Evolutionary conservation across 2,329 filamentous ascomycete species (phyloP), one percentile per base, ranked within the genome.

Genomic region (Fusarium staphyleae): DNA sequence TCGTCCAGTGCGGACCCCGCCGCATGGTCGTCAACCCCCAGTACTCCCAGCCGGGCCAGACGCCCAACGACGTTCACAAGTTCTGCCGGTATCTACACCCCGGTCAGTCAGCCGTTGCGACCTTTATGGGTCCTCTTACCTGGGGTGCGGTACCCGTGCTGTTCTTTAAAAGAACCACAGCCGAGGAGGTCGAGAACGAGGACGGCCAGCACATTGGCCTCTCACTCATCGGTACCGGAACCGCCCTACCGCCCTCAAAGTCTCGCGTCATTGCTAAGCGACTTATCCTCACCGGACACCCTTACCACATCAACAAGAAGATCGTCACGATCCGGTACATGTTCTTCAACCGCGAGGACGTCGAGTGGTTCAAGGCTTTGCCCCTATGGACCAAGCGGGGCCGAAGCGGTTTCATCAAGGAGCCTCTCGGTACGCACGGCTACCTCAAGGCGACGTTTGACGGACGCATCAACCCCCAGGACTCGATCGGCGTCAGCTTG

Each of bases 361-460:
- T 99, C 26, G 86, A 90, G 64, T 99, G 95, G 93, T 99, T 98
- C 84, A 96, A 96, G 79, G 93, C 93, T 1, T 74, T 99, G 70
- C 93, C 95, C 55, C 76, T 99, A 60, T 99, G 93, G 93, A 99
- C 95, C 5, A 90, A 86, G 77, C 79, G 93, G 24, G 95, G 95
- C 6, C 82, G 95, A 57, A 90, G 86, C 63, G 95, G 95, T 8
- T 97, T 87, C 73, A 86, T 99, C 79, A 97, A 97, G 80, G 95
- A 99, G 79, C 84, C 88, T 52, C 77, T 99, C 42, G 95, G 95
- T 66, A 99, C 95, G 29, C 95, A 99, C 74, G 95, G 95, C n/a
- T 99, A 99, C 78, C 98, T 98, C 84, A 99, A 99, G 81, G 95
- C 95, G 11, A 97, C 89, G 2, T 99, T 99, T 77, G 96, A 99